Evolutionary conservation across 2,329 filamentous ascomycete genomes (phyloP).

Genomic region (Hypoxylon sp.): DNA sequence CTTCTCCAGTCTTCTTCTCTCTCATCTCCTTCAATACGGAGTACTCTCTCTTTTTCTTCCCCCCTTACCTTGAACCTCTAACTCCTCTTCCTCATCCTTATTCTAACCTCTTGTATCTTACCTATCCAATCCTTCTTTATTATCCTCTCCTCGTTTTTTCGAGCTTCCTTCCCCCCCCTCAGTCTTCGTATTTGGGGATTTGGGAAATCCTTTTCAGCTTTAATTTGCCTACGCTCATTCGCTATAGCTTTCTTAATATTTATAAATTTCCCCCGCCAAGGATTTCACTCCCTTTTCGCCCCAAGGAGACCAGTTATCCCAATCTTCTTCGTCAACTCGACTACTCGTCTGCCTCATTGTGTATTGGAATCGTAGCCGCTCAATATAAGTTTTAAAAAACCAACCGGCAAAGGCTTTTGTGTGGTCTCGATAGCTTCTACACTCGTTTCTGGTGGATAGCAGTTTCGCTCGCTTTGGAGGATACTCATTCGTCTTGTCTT

Average conservation of each 20-base stretch:
- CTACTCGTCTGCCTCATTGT: too few relatives aligned
- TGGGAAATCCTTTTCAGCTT: slow-evolving; percentile 39
- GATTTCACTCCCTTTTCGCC: slow-evolving; percentile 33
- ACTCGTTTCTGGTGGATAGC: slow-evolving; percentile 43
- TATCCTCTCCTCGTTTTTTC: slow-evolving; percentile 37
- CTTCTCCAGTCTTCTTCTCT: slow-evolving; percentile 42
- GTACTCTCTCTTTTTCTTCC: slow-evolving; percentile 39
- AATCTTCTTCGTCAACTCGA: slow-evolving; percentile 15
- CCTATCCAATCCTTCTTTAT: slow-evolving; percentile 46
- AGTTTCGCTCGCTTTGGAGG: slow-evolving; percentile 46
- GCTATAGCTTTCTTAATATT: slow-evolving; percentile 48
- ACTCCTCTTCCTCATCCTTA: slow-evolving; percentile 41
- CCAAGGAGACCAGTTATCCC: slow-evolving; percentile 25
- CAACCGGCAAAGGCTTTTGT: slow-evolving; percentile 39
- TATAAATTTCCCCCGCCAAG: slow-evolving; percentile 39
- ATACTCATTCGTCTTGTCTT: slow-evolving; percentile 41
- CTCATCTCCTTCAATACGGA: slow-evolving; percentile 45
- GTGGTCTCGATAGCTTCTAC: slow-evolving; percentile 42
- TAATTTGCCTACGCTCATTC: slow-evolving; percentile 46
- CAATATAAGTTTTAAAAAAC: too few relatives aligned
- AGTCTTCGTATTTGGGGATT: too few relatives aligned
- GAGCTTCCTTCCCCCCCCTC: slow-evolving; percentile 25
- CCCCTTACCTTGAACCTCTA: slow-evolving; percentile 39
- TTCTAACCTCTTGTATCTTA: slow-evolving; percentile 49
- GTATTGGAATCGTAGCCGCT: too few relatives aligned